Evolutionary conservation across 2,329 filamentous ascomycete species (phyloP), one percentile per base, ranked within the genome.

Genomic region (Byssochlamys sp.): DNA sequence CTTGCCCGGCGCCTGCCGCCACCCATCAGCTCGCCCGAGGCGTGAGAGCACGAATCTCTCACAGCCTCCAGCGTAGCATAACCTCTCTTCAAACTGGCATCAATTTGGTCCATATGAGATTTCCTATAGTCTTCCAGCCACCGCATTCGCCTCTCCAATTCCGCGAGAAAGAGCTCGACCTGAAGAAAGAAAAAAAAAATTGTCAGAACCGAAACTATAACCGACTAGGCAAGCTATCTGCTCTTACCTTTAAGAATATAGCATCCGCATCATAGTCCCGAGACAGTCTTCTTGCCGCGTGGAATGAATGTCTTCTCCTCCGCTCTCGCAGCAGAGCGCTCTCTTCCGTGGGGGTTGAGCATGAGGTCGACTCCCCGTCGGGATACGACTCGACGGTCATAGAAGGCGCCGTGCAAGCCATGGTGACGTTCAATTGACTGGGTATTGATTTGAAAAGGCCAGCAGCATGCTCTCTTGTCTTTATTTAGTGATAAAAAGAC

Each of bases 51-150:
- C 66, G 90, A 85, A 63, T 90, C 86, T 60, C 91, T 86, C 27
- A 99, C 91, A 6, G 90, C 86, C 67, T 92, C 87, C 1, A 99
- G 79, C 0, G 91, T 95, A 14, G 86, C 81, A 73, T 95, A 95
- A 24, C 92, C 90, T 63, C 89, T 84, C 50, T 89, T 86, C 57
- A 97, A 85, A 67, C 90, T 89, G 51, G 87, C 81, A 71, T 99
- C 94, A 64, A 95, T 81, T 60, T 87, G 87, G 59, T 91, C 76
- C 68, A 95, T 82, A 65, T 87, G 88, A 55, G 92, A 79, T 66
- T 95, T 90, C 62, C 89, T 87, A 68, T 95, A 96, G 62, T 84
- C 85, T 74, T 99, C 94, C 52, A 97, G 82, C 72, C 90, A 88
- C 67, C 95, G 91, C 52, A 99, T 79, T 56, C 92, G 85, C 63